Conservation (phyloP, 371 early-diverging fungal species). For the Rhizopus delemar region DNA sequence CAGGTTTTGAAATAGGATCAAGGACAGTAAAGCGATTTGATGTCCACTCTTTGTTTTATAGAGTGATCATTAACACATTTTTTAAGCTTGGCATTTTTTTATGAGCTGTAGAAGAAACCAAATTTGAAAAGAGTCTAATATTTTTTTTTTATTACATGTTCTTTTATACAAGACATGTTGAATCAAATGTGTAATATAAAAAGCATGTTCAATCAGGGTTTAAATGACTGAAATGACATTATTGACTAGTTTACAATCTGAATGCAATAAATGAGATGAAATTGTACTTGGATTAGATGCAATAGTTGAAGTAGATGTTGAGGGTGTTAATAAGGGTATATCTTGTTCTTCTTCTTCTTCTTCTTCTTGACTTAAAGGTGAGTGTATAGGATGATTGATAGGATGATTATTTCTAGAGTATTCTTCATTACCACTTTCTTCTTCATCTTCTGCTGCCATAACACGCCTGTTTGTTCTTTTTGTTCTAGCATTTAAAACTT, state of each 20-base stretch:
- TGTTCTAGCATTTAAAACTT: constrained; percentile 37
- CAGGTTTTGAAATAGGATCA: too few species aligned
- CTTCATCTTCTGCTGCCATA: constrained; percentile 47
- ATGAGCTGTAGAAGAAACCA: background rate
- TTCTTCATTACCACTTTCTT: constrained; percentile 21
- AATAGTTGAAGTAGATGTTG: constrained; percentile 1
- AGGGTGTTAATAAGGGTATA: constrained; percentile 6
- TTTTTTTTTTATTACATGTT: too few species aligned
- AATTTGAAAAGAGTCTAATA: background rate
- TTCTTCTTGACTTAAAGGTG: constrained; percentile 20
- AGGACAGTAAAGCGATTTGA: too few species aligned
- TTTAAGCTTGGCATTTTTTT: background rate
- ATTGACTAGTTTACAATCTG: background rate
- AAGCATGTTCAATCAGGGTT: background rate
- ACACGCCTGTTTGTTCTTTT: constrained; percentile 48
- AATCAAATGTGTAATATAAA: too few species aligned
- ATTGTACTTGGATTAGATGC: background rate
- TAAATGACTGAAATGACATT: background rate
- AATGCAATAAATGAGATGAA: background rate
- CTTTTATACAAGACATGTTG: too few species aligned
- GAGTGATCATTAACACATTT: background rate
- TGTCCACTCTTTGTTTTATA: too few species aligned
- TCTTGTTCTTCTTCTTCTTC: constrained; percentile 11
- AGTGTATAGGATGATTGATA: constrained; percentile 8
- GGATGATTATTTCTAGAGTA: constrained; percentile 6